Percentiles rank a stretch among this genome's conserved stretches.
phyloP scores from a whole-genome alignment of 805 yeast genomes.

The Pichia scutulata region DNA sequence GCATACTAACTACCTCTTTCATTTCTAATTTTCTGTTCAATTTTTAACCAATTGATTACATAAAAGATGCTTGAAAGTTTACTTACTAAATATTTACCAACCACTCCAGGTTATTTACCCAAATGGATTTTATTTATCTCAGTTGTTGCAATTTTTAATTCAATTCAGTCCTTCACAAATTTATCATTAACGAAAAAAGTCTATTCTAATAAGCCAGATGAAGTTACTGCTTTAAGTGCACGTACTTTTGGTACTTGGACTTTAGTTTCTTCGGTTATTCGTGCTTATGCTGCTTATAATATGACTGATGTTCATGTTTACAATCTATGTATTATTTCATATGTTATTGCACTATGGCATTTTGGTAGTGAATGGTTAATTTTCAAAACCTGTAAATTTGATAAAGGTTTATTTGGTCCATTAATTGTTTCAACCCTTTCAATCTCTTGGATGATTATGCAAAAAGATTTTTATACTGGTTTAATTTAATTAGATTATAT shows the following conservation, averaged over 20 bases:
- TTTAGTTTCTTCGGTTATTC: conserved; percentile 69
- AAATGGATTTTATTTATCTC: conserved; percentile 77
- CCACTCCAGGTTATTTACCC: conserved; percentile 53
- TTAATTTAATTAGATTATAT: background rate
- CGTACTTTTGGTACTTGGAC: conserved; percentile 99
- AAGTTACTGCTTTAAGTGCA: conserved; percentile 65
- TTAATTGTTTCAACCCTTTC: conserved; percentile 68
- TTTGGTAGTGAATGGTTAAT: conserved; percentile 77
- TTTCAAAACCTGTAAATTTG: conserved; percentile 73
- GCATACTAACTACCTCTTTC: background rate
- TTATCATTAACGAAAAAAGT: conserved; percentile 70
- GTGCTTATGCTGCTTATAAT: conserved; percentile 82
- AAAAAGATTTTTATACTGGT: conserved; percentile 50
- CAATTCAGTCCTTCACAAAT: conserved; percentile 74
- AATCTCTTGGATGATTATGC: conserved; percentile 74
- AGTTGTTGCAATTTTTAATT: conserved; percentile 86
- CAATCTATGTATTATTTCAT: conserved; percentile 72
- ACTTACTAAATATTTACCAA: conserved; percentile 29
- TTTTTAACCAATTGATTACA: background rate
- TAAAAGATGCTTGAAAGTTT: conserved; percentile 8
- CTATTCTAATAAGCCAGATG: conserved; percentile 54
- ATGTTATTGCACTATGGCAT: conserved; percentile 75
- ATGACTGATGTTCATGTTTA: conserved; percentile 62
- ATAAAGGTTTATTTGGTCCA: conserved; percentile 87
- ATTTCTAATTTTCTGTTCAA: no score